Evolutionary conservation across 1,284 basidiomycete species (phyloP).

Genomic region (Ustilago sp.): DNA sequence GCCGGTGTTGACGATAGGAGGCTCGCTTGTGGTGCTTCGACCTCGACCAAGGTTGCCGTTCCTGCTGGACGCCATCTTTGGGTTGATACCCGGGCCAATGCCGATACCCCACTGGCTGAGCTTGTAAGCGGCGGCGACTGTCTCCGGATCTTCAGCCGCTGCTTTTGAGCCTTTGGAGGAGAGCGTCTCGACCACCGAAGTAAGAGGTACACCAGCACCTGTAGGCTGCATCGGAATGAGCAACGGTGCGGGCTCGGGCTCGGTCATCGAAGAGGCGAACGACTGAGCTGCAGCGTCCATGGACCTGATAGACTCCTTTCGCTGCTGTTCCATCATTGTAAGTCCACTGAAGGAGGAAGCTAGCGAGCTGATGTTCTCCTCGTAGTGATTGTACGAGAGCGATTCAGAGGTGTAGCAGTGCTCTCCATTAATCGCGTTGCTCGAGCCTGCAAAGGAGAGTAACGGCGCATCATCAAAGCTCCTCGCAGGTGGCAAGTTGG

Average conservation of each 20-base stretch:
- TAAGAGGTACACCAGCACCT: slow-evolving; percentile 40
- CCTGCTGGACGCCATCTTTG: slow-evolving; percentile 32
- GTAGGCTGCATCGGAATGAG: slow-evolving; percentile 51
- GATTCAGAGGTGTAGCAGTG: background rate
- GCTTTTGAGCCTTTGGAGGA: slow-evolving; percentile 47
- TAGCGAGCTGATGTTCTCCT: slow-evolving; percentile 10
- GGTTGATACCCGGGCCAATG: slow-evolving; percentile 61
- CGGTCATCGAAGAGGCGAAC: slow-evolving; percentile 11
- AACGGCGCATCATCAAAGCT: slow-evolving; percentile 13
- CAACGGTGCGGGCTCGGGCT: slow-evolving; percentile 18
- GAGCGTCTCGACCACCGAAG: slow-evolving; percentile 45
- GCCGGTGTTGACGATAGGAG: slow-evolving; percentile 80
- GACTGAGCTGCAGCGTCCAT: slow-evolving; percentile 13
- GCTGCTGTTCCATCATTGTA: slow-evolving; percentile 12
- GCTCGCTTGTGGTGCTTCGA: slow-evolving; percentile 35
- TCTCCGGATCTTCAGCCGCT: slow-evolving; percentile 46
- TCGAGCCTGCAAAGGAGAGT: background rate
- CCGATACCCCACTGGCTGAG: slow-evolving; percentile 47
- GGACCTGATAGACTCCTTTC: background rate
- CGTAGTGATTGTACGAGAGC: background rate
- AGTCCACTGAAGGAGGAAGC: slow-evolving; percentile 21
- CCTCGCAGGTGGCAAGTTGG: slow-evolving; percentile 7
- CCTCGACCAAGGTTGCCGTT: slow-evolving; percentile 19
- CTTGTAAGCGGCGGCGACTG: slow-evolving; percentile 45
- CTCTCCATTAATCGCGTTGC: background rate